These are phyloP conservation scores for Phytophthora pseudosyringae DNA, from an alignment of 352 stramenopile genomes.

Conservation along the genomic window DNA sequence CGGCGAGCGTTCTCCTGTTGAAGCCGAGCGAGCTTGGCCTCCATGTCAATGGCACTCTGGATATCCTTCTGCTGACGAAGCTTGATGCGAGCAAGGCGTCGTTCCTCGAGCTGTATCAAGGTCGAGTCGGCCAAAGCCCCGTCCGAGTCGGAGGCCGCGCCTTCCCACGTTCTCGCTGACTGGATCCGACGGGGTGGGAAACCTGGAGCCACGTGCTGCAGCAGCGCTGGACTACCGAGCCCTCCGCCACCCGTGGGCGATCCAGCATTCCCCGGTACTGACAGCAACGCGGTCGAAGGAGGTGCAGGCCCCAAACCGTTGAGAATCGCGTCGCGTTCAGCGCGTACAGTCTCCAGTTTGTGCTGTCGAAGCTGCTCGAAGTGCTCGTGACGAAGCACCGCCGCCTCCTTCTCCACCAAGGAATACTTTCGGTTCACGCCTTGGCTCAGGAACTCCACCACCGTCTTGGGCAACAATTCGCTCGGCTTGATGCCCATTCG, in stretches of 20 bases:
- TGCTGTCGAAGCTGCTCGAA: conserved; percentile 71
- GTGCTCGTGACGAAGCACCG: conserved; percentile 69
- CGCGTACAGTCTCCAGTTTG: conserved; percentile 66
- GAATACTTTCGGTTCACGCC: conserved; percentile 57
- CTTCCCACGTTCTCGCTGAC: conserved; percentile 32
- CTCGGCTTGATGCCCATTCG: conserved; percentile 70
- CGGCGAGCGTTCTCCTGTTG: conserved; percentile 68
- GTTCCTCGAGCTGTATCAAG: conserved; percentile 69
- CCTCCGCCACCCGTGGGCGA: conserved; percentile 23
- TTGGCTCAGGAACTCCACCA: conserved; percentile 62
- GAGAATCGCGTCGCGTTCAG: conserved; percentile 63
- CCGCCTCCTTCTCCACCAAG: conserved; percentile 76
- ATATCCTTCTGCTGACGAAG: conserved; percentile 76
- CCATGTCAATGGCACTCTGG: conserved; percentile 78
- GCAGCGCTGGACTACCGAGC: conserved; percentile 19
- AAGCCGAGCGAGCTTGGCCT: conserved; percentile 71
- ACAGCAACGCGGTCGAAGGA: conserved; percentile 34
- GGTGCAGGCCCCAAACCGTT: conserved; percentile 38
- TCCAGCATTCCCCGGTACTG: conserved; percentile 10
- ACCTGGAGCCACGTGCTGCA: conserved; percentile 26
- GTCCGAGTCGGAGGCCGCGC: not conserved
- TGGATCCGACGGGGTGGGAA: conserved; percentile 34
- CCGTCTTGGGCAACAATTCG: conserved; percentile 64
- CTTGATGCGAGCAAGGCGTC: conserved; percentile 70
- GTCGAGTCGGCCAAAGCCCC: conserved; percentile 46